Conservation (phyloP, 495 filamentous ascomycete genomes). For the Aspergillus incahuasiensis region DNA sequence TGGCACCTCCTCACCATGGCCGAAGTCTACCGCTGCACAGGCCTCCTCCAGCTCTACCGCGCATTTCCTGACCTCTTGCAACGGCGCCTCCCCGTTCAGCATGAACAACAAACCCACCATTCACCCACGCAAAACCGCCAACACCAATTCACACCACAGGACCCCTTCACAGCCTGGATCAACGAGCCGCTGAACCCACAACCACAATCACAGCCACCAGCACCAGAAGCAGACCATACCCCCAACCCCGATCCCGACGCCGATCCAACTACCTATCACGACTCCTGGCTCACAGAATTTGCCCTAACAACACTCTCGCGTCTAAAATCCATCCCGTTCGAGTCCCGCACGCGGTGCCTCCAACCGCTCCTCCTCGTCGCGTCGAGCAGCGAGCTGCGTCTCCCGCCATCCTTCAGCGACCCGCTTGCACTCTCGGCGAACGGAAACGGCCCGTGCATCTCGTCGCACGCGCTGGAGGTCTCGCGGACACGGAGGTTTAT, state of each 20-base stretch:
- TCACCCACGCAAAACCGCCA: constrained; percentile 12
- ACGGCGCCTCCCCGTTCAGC: constrained; percentile 32
- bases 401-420: constrained; percentile 23
- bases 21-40: constrained; percentile 52
- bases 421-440: neutral
- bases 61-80: constrained; percentile 49
- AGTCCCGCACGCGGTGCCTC: constrained; percentile 51
- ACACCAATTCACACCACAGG: constrained; percentile 6
- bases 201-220: neutral
- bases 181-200: constrained; percentile 7
- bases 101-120: constrained; percentile 9
- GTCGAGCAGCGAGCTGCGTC: constrained; percentile 45
- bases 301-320: constrained; percentile 48
- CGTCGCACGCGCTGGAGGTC: constrained; percentile 46
- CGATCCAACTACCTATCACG: constrained; percentile 21
- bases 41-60: constrained; percentile 51
- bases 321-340: constrained; percentile 46
- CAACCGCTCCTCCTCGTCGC: constrained; percentile 52
- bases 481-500: constrained; percentile 42
- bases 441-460: constrained; percentile 28
- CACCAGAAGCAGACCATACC: too few relatives aligned
- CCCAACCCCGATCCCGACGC: neutral
- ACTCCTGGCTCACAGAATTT: constrained; percentile 50
- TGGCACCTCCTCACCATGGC: constrained; percentile 54
- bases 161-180: constrained; percentile 26